A percentile compares a stretch with the other conserved stretches of the same genome.
phyloP scores from a whole-genome alignment of 768 basidiomycete genomes.

The Hygrophorus pudorinus region DNA sequence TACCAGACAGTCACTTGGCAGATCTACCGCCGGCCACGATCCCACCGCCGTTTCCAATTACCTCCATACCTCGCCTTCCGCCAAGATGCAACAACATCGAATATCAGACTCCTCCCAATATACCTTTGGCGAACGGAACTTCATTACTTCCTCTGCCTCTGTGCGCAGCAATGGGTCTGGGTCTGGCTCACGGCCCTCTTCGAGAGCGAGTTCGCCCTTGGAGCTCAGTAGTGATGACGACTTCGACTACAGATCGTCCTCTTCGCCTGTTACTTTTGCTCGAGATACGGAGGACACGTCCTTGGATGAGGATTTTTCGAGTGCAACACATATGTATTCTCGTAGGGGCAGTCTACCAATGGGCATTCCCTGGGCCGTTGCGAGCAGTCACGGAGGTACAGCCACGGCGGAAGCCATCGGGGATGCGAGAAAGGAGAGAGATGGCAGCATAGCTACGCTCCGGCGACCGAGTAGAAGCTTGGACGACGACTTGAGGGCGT shows the following conservation, averaged over 20 bases:
- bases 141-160: slow-evolving; percentile 7
- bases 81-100: too few relatives aligned
- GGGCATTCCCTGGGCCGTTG: too few relatives aligned
- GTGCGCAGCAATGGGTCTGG: slow-evolving; percentile 13
- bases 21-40: slow-evolving; percentile 3
- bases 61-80: slow-evolving; percentile 1
- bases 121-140: slow-evolving; percentile 10
- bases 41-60: slow-evolving; percentile 14
- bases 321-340: slow-evolving; percentile 13
- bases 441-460: slow-evolving; percentile 48
- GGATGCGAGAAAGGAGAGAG: slow-evolving; percentile 33
- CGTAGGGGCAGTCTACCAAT: slow-evolving; percentile 55
- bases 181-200: slow-evolving; percentile 15
- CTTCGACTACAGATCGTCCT: slow-evolving; percentile 20
- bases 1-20: slow-evolving; percentile 24
- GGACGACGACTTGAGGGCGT: slow-evolving; percentile 34
- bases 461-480: slow-evolving; percentile 53
- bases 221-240: slow-evolving; percentile 43
- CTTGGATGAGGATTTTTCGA: slow-evolving; percentile 17
- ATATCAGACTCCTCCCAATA: slow-evolving; percentile 13
- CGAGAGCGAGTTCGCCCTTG: slow-evolving; percentile 16
- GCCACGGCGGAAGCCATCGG: slow-evolving; percentile 10
- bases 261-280: neutral
- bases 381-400: too few relatives aligned
- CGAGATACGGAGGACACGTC: neutral